Evolutionary conservation across 2,329 filamentous ascomycete genomes (phyloP).

Genomic region (Pseudogymnoascus verrucosus): DNA sequence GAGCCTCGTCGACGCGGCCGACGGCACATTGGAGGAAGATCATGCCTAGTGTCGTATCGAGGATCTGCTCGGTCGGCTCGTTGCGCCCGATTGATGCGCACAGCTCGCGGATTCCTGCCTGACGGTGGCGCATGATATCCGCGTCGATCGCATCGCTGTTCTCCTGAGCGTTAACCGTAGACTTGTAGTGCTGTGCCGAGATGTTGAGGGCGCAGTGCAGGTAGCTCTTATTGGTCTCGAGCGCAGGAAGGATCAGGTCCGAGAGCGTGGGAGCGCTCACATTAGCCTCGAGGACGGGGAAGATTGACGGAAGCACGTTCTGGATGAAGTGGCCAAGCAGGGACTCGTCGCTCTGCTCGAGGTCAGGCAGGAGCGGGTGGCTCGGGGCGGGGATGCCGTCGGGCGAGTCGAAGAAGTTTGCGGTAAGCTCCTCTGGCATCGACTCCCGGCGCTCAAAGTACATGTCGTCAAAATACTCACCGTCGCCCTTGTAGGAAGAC

Average conservation of each 20-base stretch:
- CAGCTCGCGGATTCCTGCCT: constrained; percentile 75
- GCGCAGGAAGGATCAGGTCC: constrained; percentile 75
- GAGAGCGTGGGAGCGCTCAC: constrained; percentile 75
- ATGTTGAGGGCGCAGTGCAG: constrained; percentile 94
- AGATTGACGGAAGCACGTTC: constrained; percentile 78
- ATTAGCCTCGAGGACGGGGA: constrained; percentile 85
- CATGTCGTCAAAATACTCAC: constrained; percentile 65
- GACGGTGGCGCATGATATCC: constrained; percentile 88
- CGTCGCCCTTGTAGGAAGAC: constrained; percentile 52
- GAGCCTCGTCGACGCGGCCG: constrained; percentile 71
- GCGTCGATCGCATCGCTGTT: constrained; percentile 69
- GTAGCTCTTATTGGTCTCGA: constrained; percentile 88
- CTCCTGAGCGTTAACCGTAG: constrained; percentile 51
- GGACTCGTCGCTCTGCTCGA: constrained; percentile 80
- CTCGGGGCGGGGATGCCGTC: constrained; percentile 44
- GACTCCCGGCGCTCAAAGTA: constrained; percentile 63
- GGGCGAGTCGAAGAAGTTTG: constrained; percentile 75
- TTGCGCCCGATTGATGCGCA: constrained; percentile 76
- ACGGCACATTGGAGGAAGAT: constrained; percentile 95
- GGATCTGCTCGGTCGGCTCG: constrained; percentile 75
- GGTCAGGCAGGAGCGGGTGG: constrained; percentile 36
- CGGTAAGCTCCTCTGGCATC: constrained; percentile 55
- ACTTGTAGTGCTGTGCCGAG: constrained; percentile 82
- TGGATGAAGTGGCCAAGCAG: constrained; percentile 87
- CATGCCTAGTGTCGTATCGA: constrained; percentile 88